These are phyloP conservation scores for Jasminum sambac DNA, from an alignment of 257 asterid genomes.

Conservation along the genomic window DNA sequence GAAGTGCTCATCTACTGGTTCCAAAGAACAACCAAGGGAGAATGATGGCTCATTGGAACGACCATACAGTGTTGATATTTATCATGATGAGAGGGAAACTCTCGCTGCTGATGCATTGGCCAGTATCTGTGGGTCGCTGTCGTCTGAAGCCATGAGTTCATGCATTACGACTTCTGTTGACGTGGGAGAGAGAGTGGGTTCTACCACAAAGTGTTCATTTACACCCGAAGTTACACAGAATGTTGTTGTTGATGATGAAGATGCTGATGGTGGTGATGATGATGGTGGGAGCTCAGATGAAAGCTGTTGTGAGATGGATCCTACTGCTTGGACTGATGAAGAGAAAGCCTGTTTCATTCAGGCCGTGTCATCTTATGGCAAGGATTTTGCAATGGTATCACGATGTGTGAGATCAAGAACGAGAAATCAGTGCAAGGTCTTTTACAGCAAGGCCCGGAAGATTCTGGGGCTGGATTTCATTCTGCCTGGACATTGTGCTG, in stretches of 20 bases:
- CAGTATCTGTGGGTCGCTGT: constrained; percentile 89
- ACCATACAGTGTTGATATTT: constrained; percentile 53
- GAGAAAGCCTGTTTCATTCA: constrained; percentile 72
- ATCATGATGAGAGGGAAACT: constrained; percentile 63
- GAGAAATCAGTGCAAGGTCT: constrained; percentile 78
- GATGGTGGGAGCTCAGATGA: constrained; percentile 79
- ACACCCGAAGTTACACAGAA: constrained; percentile 74
- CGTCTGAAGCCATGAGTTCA: constrained; percentile 98
- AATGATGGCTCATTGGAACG: constrained; percentile 42
- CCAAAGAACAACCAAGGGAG: constrained; percentile 36
- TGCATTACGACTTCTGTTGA: constrained; percentile 87
- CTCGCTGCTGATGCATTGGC: constrained; percentile 97
- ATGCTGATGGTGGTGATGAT: constrained; percentile 36
- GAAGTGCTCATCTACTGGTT: constrained; percentile 42
- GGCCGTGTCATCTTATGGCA: constrained; percentile 75
- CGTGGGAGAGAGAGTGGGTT: constrained; percentile 57
- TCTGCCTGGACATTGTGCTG: constrained; percentile 39
- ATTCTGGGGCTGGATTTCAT: constrained; percentile 70
- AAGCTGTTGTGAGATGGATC: constrained; percentile 85
- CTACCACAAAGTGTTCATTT: constrained; percentile 48
- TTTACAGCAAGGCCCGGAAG: constrained; percentile 84
- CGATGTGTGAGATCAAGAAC: constrained; percentile 65
- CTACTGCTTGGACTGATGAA: constrained; percentile 85
- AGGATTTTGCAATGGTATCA: constrained; percentile 72
- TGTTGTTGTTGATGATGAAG: constrained; percentile 50